Evolutionary conservation across 371 early-diverging fungal genomes (phyloP), one percentile per base, ranked within the genome.

Genomic region (Actinomortierella wolfii): DNA sequence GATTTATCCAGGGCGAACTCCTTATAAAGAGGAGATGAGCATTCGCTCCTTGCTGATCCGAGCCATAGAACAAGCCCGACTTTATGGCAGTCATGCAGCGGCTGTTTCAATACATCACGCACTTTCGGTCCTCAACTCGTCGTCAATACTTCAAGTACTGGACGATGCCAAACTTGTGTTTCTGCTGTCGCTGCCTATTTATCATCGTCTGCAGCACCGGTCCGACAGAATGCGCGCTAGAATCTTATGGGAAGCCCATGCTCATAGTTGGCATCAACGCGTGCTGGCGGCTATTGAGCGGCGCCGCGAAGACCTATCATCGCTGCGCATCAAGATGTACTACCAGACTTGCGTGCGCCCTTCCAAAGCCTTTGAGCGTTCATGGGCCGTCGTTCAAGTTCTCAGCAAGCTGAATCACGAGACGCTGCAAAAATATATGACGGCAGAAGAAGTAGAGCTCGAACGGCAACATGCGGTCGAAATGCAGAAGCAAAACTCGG

Each of bases 251-350:
- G 61, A 66, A 18, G 53, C 68, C 5, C 73, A 65, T 61, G 66
- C 73, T 1, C 76, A 76, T 42, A 61, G 68, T 6, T 68, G 65
- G 59, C 70, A 78, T 44, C 20, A 47, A 18, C 61, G 76, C 3
- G 50, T 78, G 11, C 61, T 67, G 2, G 57, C 61, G 20, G 54
- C 66, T 4, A 59, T 69, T 15, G 68, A 68, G 20, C 67, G 67
- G 26, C 63, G 64, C 20, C 62, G 69, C 14, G 62, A 68, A 46
- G 51, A 44, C 11, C 20, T 73, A 3, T 77, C 77, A 17, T 58
- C 61, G 1, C 59, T 76, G 8, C 56, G 79, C n/a, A 55, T 74
- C 60, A 74, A 65, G 50, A 75, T 76, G 77, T 76, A 73, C 51
- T 79, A 76, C 46, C 60, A 63, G 21, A 73, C 62, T 3, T 67